Evolutionary conservation across 2,329 filamentous ascomycete species (phyloP), one percentile per base, ranked within the genome.

Genomic region (Aspergillus ustus): DNA sequence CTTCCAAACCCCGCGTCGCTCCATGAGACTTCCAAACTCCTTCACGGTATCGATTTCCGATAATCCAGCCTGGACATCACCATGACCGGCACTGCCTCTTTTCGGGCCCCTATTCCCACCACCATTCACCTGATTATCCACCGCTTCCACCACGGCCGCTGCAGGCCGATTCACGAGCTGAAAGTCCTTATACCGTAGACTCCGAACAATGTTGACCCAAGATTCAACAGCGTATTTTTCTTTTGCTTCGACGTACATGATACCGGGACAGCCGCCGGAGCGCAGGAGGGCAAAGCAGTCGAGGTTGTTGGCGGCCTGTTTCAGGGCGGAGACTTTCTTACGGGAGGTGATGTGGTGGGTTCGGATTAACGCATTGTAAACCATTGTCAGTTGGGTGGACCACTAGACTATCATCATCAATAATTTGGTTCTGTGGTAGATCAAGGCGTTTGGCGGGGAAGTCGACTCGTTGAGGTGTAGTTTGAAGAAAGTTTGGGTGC

Each of bases 341-440:
- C 90, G 88, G 0, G 89, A 92, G 4, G 90, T 93, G 71, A 93
- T 92, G 74, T 93, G 91, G 68, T 93, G 91, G 0, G 91, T 93
- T 56, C 89, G 85, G 63, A 93, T 91, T 50, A 93, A 80, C 31
- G 89, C 85, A 71, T 86, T 84, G 70, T 77, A 83, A 40, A 70
- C 66, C 67, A 70, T 72, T 61, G 52, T 63, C 5, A 29, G 9
- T 22, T 4, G 11, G 11, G 9, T 40, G 4, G 11, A 20, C 20
- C 28, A 11, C 20, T 40, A 20, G 28, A 28, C 3, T 20, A n/a
- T 52, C 9, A n/a, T 52, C 17, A 20, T 52, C 9, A 1, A 9
- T 25, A 0, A 90, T 93, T 11, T 4, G 31, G 34, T 40, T 11
- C 15, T 40, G 31, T 40, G 34, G 34, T 40, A 40, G 34, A 15